phyloP scores from a whole-genome alignment of 2,329 filamentous ascomycete species.

The Neurospora sp. region DNA sequence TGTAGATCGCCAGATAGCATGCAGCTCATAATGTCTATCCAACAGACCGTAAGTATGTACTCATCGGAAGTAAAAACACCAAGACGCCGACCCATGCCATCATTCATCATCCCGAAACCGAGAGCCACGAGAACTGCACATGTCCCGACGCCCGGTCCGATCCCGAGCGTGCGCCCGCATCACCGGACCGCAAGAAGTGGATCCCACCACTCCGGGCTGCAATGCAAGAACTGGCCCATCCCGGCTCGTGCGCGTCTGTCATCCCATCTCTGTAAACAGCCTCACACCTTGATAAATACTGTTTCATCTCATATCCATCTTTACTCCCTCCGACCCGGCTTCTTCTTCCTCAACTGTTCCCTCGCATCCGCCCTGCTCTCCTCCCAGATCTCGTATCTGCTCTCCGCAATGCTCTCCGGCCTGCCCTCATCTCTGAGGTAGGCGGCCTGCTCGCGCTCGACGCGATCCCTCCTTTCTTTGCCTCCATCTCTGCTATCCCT shows the following conservation, averaged over 20 bases:
- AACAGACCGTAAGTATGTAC: background rate
- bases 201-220: background rate
- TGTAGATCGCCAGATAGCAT: background rate
- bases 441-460: background rate
- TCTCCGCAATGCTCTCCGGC: background rate
- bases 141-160: background rate
- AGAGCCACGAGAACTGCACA: background rate
- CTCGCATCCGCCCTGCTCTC: background rate
- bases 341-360: background rate
- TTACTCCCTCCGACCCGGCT: background rate
- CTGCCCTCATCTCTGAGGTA: background rate
- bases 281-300: background rate
- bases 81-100: background rate
- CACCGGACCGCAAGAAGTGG: background rate
- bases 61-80: background rate
- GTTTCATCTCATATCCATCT: background rate
- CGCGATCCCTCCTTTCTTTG: background rate
- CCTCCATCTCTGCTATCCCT: background rate
- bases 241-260: background rate
- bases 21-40: background rate
- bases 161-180: background rate
- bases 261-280: background rate
- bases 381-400: background rate
- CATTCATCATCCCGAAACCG: background rate
- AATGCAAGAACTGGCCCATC: background rate